Conservation (phyloP, 2,329 filamentous ascomycete species). For the Zasmidium cellare region DNA sequence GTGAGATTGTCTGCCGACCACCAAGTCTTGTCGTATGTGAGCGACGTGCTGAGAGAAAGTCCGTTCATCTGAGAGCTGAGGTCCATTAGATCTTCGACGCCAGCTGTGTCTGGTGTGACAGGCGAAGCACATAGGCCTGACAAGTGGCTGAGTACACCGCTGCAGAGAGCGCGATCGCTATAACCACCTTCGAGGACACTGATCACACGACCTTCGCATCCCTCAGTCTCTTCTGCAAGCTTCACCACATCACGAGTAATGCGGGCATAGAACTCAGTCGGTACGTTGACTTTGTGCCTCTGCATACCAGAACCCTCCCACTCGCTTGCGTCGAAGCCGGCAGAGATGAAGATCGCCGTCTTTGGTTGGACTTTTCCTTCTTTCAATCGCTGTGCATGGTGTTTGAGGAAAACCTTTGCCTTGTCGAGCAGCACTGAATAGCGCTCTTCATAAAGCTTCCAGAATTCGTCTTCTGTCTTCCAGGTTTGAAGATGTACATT, state of each 20-base stretch:
- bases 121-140: slow-evolving; percentile 65
- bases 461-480: slow-evolving; percentile 82
- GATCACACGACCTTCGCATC: slow-evolving; percentile 80
- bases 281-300: slow-evolving; percentile 90
- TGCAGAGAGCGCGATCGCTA: slow-evolving; percentile 84
- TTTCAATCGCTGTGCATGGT: slow-evolving; percentile 67
- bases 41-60: slow-evolving; percentile 20
- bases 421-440: slow-evolving; percentile 80
- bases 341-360: slow-evolving; percentile 89
- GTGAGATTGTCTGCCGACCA: slow-evolving; percentile 60
- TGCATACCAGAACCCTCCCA: slow-evolving; percentile 94
- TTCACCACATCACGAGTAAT: slow-evolving; percentile 83
- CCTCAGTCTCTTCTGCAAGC: slow-evolving; percentile 76
- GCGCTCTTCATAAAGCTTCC: slow-evolving; percentile 77
- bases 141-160: slow-evolving; percentile 86
- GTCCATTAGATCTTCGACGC: slow-evolving; percentile 14
- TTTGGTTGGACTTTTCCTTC: slow-evolving; percentile 64
- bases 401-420: slow-evolving; percentile 71
- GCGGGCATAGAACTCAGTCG: slow-evolving; percentile 92
- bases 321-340: slow-evolving; percentile 95
- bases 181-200: slow-evolving; percentile 96
- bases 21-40: slow-evolving; percentile 44
- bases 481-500: slow-evolving; percentile 91
- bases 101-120: slow-evolving; percentile 8
- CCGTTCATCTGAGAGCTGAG: slow-evolving; percentile 29